These are phyloP conservation scores for Triglochin maritima DNA, from an alignment of 106 monocot genomes.

Conservation along the genomic window DNA sequence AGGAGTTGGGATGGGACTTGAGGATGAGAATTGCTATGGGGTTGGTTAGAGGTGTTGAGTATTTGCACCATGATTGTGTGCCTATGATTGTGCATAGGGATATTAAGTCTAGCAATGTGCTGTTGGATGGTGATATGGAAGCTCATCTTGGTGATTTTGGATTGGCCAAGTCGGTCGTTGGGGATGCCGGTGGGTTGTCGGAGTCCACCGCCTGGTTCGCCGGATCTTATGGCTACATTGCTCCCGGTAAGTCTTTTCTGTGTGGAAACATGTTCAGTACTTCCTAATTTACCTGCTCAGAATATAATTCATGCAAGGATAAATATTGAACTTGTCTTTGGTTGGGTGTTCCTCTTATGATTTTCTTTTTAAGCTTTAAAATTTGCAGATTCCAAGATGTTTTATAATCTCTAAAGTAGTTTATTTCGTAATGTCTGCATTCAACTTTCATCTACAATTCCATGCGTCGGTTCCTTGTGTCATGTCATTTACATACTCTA, in stretches of 20 bases:
- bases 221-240: slow-evolving; percentile 94
- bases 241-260: slow-evolving; percentile 35
- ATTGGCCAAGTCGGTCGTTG: slow-evolving; percentile 43
- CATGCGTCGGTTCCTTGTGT: too few relatives aligned
- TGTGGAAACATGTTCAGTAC: too few relatives aligned
- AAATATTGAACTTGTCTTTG: too few relatives aligned
- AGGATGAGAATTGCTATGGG: slow-evolving; percentile 67
- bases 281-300: too few relatives aligned
- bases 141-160: slow-evolving; percentile 92
- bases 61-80: slow-evolving; percentile 78
- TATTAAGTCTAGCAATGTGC: slow-evolving; percentile 84
- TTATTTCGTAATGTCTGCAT: too few relatives aligned
- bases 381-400: too few relatives aligned
- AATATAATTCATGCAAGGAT: too few relatives aligned
- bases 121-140: slow-evolving; percentile 95
- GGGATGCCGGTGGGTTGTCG: slow-evolving; percentile 16
- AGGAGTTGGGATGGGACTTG: slow-evolving; percentile 48
- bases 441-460: too few relatives aligned
- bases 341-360: too few relatives aligned
- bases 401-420: too few relatives aligned
- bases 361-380: too few relatives aligned
- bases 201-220: slow-evolving; percentile 62
- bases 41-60: slow-evolving; percentile 76
- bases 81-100: slow-evolving; percentile 78
- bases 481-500: too few relatives aligned